phyloP scores from a whole-genome alignment of 2,329 filamentous ascomycete genomes.

The Chaetothyriales sp. region DNA sequence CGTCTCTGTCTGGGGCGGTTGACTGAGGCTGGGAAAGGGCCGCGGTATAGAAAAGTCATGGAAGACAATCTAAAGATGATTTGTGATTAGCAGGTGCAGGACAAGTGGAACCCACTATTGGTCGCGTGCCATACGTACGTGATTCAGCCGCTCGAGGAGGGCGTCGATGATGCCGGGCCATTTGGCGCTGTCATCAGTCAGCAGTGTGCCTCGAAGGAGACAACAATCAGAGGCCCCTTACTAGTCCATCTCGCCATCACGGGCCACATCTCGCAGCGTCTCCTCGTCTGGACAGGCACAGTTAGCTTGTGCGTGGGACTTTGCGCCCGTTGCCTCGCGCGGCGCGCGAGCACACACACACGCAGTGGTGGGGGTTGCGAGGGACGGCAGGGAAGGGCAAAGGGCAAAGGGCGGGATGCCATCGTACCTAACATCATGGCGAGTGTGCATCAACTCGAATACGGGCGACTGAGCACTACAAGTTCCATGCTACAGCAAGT shows the following conservation, averaged over 20 bases:
- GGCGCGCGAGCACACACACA: no score
- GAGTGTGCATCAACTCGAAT: not conserved
- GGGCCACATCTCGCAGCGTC: conserved; percentile 40
- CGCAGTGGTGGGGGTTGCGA: not conserved
- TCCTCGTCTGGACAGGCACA: conserved; percentile 31
- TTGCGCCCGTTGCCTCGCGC: no score
- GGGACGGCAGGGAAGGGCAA: not conserved
- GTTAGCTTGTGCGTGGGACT: not conserved
- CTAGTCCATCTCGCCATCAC: conserved; percentile 44
- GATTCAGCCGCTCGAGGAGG: conserved; percentile 53
- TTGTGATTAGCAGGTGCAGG: conserved; percentile 1
- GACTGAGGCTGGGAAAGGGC: conserved; percentile 32
- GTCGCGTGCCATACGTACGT: conserved; percentile 27
- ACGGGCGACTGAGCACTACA: not conserved
- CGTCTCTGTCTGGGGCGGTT: not conserved
- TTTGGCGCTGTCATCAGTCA: conserved; percentile 40
- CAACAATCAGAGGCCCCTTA: conserved; percentile 24
- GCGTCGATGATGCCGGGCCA: conserved; percentile 55
- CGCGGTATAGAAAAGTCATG: conserved; percentile 58
- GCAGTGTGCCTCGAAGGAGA: not conserved
- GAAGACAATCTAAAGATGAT: conserved; percentile 48
- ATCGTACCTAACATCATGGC: not conserved
- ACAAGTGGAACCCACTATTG: not conserved
- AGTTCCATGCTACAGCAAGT: not conserved
- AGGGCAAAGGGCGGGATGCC: not conserved